Base-by-base conservation (phyloP, 2,329 filamentous ascomycete genomes). In the Penicillium sp. region DNA sequence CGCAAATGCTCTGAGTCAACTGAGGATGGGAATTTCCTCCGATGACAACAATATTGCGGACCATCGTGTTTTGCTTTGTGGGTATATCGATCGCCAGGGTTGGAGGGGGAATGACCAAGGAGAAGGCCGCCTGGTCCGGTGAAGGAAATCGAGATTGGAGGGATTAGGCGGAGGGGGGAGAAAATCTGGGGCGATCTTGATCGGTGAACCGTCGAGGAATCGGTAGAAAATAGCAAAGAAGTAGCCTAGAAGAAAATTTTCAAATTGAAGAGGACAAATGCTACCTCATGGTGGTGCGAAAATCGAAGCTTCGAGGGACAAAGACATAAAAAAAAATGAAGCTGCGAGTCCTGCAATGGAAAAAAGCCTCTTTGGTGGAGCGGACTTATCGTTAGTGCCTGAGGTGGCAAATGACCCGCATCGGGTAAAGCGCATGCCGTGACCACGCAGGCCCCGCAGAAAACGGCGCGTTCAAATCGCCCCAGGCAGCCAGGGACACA, bases 41-140 rank as follows among this genome's bases (percentile, higher is more conserved):
- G 61, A 99, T 86, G 59, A 99, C 84, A 69, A 96, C 90, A 62
- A 99, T 91, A 74, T 96, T 96, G 74, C 92, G 88, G 64, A 97
- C 92, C 91, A 97, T 96, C 2, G 47, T 71, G 58, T 58, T 51
- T 48, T 56, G 49, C 18, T 56, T 35, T 49, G 55, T 46, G 51
- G 41, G 49, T 46, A 32, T 44, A 57, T 27, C 34, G 27, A 43
- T 35, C 35, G 46, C 43, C 43, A 35, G 51, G 29, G 42, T 60
- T 56, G 39, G 49, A 45, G 53, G 51, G 52, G 43, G 51, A 57
- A 49, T 40, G 53, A 26, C 61, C 55, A 43, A 58, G 52, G 40
- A 60, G 29, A 46, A 59, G 50, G 58, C 57, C 59, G 63, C 32
- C 48, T 19, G 49, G 36, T 53, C 46, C 38, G 16, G 50, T 55